Evolutionary conservation across 2,329 filamentous ascomycete species (phyloP), one percentile per base, ranked within the genome.

Genomic region (Ophiocordyceps australis): DNA sequence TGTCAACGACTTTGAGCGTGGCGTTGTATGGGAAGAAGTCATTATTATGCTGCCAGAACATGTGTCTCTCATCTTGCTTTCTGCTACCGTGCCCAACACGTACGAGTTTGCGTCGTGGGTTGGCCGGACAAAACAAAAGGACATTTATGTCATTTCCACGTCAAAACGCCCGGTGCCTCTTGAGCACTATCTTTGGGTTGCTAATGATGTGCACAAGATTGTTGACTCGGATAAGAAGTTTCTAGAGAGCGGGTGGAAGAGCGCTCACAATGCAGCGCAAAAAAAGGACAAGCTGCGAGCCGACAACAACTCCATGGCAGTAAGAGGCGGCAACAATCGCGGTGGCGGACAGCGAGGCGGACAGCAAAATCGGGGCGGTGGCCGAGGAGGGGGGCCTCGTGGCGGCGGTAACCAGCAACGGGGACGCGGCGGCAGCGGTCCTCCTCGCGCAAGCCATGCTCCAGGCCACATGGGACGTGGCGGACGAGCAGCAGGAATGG

Each of bases 41-140:
- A 98, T 98, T 43, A 98, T 98, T 42, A 95, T 98, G 89, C 63
- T 98, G 28, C 89, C 89, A 0, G 85, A 93, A 46, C 89, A 98
- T 52, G 82, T 98, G 20, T 92, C 89, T 3, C 64, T 98, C 14
- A 98, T 98, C 37, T 59, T 95, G 3, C 65, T 98, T 4, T 98
- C 89, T 5, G 89, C 89, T 1, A 98, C 89, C 1, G 89, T 98
- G 1, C 89, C 89, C 2, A 98, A 98, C 46, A 95, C 89, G 0
- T 72, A 94, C 34, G 89, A 98, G 46, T 98, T 98, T 41, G 89
- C 89, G 2, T 95, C 85, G 0, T 98, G 89, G 89, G 86, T 98
- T 14, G 89, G 89, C 9, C 69, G 89, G 26, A 98, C 89, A 1
- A 98, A 98, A 55, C 86, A 92, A 54, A 95, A 94, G 52, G 80